Evolutionary conservation across 228 moss, liverwort and hornwort genomes (phyloP).

Genomic region (Sphagnum fallax): DNA sequence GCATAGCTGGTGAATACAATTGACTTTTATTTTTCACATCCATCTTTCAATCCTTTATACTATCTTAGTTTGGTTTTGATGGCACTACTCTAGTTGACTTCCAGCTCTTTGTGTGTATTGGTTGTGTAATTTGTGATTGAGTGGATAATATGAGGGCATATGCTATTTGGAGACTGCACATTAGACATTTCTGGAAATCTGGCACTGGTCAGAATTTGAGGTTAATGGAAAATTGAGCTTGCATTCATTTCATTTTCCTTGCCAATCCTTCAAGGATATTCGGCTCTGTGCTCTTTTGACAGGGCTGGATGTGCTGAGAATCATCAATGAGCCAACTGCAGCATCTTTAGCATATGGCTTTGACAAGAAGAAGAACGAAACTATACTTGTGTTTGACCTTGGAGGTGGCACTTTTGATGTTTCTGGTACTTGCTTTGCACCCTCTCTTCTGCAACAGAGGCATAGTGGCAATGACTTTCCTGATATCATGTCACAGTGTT

Average conservation of each 20-base stretch:
- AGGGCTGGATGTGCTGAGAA: slow-evolving; percentile 57
- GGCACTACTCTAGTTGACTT: too few species aligned
- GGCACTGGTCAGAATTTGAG: too few species aligned
- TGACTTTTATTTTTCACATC: not conserved
- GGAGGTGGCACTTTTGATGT: slow-evolving; percentile 65
- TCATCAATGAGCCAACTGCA: slow-evolving; percentile 60
- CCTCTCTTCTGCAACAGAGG: not conserved
- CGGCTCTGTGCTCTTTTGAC: not conserved
- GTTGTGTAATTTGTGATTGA: too few species aligned
- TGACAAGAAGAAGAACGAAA: slow-evolving; percentile 58
- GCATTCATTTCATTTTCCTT: too few species aligned
- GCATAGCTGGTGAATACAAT: slow-evolving; percentile 42
- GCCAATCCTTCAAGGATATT: not conserved
- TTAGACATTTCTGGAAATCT: too few species aligned
- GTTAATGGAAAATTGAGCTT: too few species aligned
- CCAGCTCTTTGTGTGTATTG: too few species aligned
- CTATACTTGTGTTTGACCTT: slow-evolving; percentile 57
- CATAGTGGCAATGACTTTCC: too few species aligned
- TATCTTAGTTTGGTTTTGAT: not conserved
- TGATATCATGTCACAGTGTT: too few species aligned
- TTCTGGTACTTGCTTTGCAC: slow-evolving; percentile 22
- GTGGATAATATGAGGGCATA: too few species aligned
- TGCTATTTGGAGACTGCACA: too few species aligned
- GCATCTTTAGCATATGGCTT: slow-evolving; percentile 60
- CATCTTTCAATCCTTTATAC: not conserved